Percentiles rank a stretch among this genome's conserved stretches.
These are phyloP conservation scores for Crithidia expoeki DNA, from an alignment of 208 protist genomes.

Conservation along the genomic window DNA sequence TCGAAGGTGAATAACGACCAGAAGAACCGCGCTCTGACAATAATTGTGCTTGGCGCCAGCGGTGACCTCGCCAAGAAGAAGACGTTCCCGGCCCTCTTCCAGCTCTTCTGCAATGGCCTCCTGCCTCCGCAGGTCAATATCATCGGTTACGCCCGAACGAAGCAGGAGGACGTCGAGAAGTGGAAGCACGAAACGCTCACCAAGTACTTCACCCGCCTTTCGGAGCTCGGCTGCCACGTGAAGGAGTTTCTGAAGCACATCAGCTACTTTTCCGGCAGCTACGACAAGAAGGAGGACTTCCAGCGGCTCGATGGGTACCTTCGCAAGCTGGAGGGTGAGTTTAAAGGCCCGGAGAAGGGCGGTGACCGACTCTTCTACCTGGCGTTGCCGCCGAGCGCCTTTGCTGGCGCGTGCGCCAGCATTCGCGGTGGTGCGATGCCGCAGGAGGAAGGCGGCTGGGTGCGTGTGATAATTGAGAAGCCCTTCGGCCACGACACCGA, in stretches of 20 bases:
- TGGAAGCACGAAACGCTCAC: conserved; percentile 72
- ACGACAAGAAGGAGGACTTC: conserved; percentile 84
- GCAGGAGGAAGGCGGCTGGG: conserved; percentile 58
- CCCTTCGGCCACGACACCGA: conserved; percentile 92
- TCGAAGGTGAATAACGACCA: conserved; percentile 52
- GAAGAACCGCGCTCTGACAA: conserved; percentile 63
- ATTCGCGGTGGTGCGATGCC: conserved; percentile 70
- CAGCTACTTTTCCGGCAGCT: conserved; percentile 79
- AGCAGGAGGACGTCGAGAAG: conserved; percentile 67
- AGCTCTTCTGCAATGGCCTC: conserved; percentile 83
- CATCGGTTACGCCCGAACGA: conserved; percentile 89
- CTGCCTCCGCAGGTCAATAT: conserved; percentile 78
- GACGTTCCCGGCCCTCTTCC: conserved; percentile 92
- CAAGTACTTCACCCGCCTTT: conserved; percentile 61
- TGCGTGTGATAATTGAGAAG: conserved; percentile 93
- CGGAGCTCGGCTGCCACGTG: conserved; percentile 58
- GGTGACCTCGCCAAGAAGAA: conserved; percentile 94
- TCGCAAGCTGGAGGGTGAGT: conserved; percentile 53
- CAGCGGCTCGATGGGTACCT: conserved; percentile 56
- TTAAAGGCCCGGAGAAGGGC: conserved; percentile 32
- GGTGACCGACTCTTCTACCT: conserved; percentile 94
- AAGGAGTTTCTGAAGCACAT: conserved; percentile 68
- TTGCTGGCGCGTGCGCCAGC: conserved; percentile 60
- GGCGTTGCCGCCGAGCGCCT: conserved; percentile 86
- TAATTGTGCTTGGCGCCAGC: conserved; percentile 90